Base-by-base conservation (phyloP, 495 filamentous ascomycete genomes). In the Trichodelitschia bisporula region DNA sequence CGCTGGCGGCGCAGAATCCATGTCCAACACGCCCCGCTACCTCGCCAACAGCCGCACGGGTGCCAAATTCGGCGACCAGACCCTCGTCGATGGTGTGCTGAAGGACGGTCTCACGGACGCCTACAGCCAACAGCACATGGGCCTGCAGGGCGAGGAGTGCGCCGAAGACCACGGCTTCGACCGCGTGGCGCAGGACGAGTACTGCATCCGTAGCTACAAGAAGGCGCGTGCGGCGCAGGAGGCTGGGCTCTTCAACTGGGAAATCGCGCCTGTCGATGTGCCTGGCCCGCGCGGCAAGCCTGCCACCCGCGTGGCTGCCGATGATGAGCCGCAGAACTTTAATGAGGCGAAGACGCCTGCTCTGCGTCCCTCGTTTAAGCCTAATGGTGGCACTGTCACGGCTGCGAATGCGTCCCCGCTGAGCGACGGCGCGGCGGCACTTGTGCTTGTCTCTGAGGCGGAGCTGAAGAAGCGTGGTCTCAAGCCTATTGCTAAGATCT, bases 21-120 rank as follows among this genome's bases (percentile, higher is more conserved):
- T 97, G 86, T 83, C 78, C 38, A 95, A 93, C 57, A 62, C 69
- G 29, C 89, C 89, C n/a, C 82, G 95, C 57, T 97, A 97, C 58
- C 68, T 91, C 26, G 77, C 79, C 26, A 72, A 58, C 43, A 57
- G 82, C 16, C 76, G 86, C 40, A 66, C 53, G 29, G 86, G 86
- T 29, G 65, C 69, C 47, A 92, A 92, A 57, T 95, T 77, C 54
- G 86, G 86, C 42, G 62, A 91, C 56, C 70, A 77, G 47, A 65
- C 54, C 19, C 56, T 95, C 34, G 62, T 95, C 10, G 86, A 97
- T 47, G 86, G 80, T 31, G 66, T 95, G 37, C 63, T 89, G 39
- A 74, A 77, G 55, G 86, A 97, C 46, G 86, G 86, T 30, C 60
- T 97, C 35, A 83, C 69, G 2, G 86, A 93, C 47, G 80, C 79